These are phyloP conservation scores for Didymella pinodella DNA, from an alignment of 2,329 filamentous ascomycete genomes.

Conservation along the genomic window DNA sequence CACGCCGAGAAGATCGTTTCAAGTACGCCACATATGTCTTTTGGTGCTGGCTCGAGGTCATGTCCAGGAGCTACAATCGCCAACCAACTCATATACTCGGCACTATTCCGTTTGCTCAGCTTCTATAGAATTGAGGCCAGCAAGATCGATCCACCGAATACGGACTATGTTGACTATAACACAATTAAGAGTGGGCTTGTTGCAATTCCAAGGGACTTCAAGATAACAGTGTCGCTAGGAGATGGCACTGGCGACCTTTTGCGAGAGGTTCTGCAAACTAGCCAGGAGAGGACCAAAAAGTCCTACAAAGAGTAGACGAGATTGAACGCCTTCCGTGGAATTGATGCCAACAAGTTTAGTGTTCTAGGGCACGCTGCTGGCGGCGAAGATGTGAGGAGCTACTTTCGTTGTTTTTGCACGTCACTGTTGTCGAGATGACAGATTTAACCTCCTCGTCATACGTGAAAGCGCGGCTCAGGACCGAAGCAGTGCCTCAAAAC, in stretches of 20 bases:
- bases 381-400: background rate
- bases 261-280: background rate
- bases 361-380: background rate
- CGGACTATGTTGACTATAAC: background rate
- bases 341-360: background rate
- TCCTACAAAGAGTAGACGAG: background rate
- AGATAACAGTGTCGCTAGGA: background rate
- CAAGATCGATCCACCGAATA: background rate
- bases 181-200: background rate
- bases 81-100: background rate
- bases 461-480: background rate
- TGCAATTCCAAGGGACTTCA: background rate
- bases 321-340: background rate
- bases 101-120: background rate
- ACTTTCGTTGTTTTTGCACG: background rate
- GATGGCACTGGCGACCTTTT: background rate
- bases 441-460: background rate
- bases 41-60: background rate
- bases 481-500: background rate
- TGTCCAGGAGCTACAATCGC: background rate
- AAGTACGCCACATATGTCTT: background rate
- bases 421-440: background rate
- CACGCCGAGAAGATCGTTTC: background rate
- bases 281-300: background rate
- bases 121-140: background rate